phyloP scores from a whole-genome alignment of 2,329 filamentous ascomycete species.

The Aureobasidium vineae region DNA sequence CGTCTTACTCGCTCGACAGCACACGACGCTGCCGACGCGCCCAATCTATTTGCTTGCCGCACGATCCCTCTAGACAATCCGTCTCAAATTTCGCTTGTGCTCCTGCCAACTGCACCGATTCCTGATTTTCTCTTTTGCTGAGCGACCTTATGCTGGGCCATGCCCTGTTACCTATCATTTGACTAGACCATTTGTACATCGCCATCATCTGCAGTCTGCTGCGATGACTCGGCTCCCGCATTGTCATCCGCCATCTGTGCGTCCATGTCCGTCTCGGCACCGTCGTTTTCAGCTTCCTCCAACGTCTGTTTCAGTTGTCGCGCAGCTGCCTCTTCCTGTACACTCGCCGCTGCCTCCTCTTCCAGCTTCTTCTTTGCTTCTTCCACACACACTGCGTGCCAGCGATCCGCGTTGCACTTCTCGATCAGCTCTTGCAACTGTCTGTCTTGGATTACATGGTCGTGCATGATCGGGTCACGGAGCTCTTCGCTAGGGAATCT shows the following conservation, averaged over 20 bases:
- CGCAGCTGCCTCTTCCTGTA: slow-evolving; percentile 19
- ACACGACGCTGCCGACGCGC: not conserved
- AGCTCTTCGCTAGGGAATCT: slow-evolving; percentile 56
- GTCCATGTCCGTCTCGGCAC: slow-evolving; percentile 24
- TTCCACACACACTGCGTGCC: slow-evolving; percentile 53
- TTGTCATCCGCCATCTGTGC: slow-evolving; percentile 28
- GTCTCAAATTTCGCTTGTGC: slow-evolving; percentile 24
- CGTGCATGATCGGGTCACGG: slow-evolving; percentile 65
- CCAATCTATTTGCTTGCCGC: slow-evolving; percentile 15
- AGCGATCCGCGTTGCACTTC: slow-evolving; percentile 67
- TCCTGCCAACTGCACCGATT: not conserved
- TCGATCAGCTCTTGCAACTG: slow-evolving; percentile 63
- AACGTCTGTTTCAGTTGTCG: slow-evolving; percentile 17
- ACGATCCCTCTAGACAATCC: slow-evolving; percentile 4
- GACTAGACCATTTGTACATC: slow-evolving; percentile 29
- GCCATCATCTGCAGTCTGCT: slow-evolving; percentile 28
- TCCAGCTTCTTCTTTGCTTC: slow-evolving; percentile 43
- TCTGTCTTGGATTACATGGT: slow-evolving; percentile 71
- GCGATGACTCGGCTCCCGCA: slow-evolving; percentile 27
- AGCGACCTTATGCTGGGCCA: not conserved
- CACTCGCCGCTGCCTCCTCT: slow-evolving; percentile 31
- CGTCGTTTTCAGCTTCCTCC: slow-evolving; percentile 22
- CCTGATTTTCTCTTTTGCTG: not conserved
- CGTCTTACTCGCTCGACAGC: not conserved
- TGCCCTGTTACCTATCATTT: slow-evolving; percentile 1